Base-by-base conservation (phyloP, 495 filamentous ascomycete species). In the Lophiotrema nucula region DNA sequence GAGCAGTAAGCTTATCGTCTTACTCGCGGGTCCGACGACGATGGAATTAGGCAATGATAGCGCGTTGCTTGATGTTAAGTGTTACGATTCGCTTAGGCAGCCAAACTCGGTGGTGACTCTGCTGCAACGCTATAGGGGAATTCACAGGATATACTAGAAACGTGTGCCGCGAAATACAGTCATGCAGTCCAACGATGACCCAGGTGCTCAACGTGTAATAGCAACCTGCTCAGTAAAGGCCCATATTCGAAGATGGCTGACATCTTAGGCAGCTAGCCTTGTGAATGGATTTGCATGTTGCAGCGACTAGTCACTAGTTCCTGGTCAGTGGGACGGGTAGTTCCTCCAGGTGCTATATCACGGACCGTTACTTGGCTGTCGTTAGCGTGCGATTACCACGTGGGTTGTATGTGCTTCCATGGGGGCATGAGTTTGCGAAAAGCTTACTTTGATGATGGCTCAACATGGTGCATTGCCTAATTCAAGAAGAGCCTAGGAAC, bases 291-390 rank as follows among this genome's bases (percentile, higher is more conserved):
- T 26, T n/a, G n/a, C n/a, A n/a, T n/a, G n/a, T n/a, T n/a, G n/a
- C n/a, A n/a, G n/a, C n/a, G n/a, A n/a, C n/a, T n/a, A n/a, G n/a
- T n/a, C n/a, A n/a, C n/a, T n/a, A 21, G 16, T 47, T 47, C 45
- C 45, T 47, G 45, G 45, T 28, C 22, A 47, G 24, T 25, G 45
- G 45, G 18, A 47, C 45, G 45, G 25, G 4, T 25, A 25, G 45
- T 22, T 35, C 10, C 18, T 25, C 23, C 23, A n/a, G 31, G 25
- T 24, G 23, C 16, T 47, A n/a, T 8, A 47, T 3, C n/a, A 47
- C 23, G 4, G 8, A 11, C 45, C 45, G 22, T 5, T 47, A 16
- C 18, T 3, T 23, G n/a, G 45, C 45, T 25, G 22, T 25, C 13
- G 25, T 28, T 10, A 13, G 2, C 23, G 45, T 28, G 22, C 45